A percentile compares a stretch with the other conserved stretches of the same genome.
Evolutionary conservation across 352 stramenopile species (phyloP).

Genomic region (Elongisporangium prolatum): DNA sequence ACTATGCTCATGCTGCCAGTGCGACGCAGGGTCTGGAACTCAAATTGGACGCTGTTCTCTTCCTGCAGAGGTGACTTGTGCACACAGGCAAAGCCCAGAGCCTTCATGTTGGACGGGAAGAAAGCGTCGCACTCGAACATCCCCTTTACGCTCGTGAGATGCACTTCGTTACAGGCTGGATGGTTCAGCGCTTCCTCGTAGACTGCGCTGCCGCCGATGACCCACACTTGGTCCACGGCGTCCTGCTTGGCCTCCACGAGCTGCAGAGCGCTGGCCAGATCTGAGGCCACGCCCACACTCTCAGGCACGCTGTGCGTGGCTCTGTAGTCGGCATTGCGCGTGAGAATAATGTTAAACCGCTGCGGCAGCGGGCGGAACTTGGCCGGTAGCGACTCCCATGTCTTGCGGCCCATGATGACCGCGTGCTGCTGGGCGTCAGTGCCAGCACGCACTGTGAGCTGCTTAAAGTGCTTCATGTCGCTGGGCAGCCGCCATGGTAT

Average conservation of each 20-base stretch:
- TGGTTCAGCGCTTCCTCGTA: constrained; percentile 92
- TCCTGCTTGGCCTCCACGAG: constrained; percentile 65
- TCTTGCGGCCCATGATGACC: constrained; percentile 99
- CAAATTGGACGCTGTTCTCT: constrained; percentile 76
- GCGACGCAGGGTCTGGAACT: constrained; percentile 67
- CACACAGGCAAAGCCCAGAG: constrained; percentile 39
- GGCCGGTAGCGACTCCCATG: constrained; percentile 97
- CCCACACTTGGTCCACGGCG: constrained; percentile 91
- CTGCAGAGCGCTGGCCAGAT: constrained; percentile 89
- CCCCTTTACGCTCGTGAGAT: constrained; percentile 90
- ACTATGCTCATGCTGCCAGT: constrained; percentile 4
- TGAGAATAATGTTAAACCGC: constrained; percentile 96
- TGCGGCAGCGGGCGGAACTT: constrained; percentile 95
- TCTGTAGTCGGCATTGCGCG: constrained; percentile 59
- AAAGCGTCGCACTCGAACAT: constrained; percentile 90
- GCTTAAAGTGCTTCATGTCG: constrained; percentile 97
- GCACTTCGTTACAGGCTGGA: constrained; percentile 77
- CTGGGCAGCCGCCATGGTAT: constrained; percentile 94
- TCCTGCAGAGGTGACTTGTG: constrained; percentile 52
- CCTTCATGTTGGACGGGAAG: constrained; percentile 79
- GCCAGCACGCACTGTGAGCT: constrained; percentile 75
- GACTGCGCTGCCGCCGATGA: constrained; percentile 95
- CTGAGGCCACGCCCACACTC: constrained; percentile 83
- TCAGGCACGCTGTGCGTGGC: constrained; percentile 42
- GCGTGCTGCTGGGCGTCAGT: constrained; percentile 75